Evolutionary conservation across 2,329 filamentous ascomycete genomes (phyloP).

Genomic region (Nannizzia gypsea): DNA sequence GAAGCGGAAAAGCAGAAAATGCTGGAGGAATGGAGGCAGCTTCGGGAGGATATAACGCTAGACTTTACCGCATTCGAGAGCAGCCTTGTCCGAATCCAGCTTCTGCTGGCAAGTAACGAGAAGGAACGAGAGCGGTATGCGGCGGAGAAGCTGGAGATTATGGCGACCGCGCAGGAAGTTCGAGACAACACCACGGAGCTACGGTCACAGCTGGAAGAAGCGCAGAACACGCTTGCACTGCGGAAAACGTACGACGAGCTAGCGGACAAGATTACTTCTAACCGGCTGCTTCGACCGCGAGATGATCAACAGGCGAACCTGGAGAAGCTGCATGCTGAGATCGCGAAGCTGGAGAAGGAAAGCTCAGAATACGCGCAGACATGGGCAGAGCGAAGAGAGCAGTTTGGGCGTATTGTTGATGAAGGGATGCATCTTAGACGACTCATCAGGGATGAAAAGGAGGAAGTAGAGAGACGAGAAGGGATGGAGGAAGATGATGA

Average conservation of each 20-base stretch:
- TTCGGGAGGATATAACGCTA: slow-evolving; percentile 71
- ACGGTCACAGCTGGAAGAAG: slow-evolving; percentile 61
- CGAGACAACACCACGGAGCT: slow-evolving; percentile 62
- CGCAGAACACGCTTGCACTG: slow-evolving; percentile 61
- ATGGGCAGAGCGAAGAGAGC: slow-evolving; percentile 72
- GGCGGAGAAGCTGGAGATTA: slow-evolving; percentile 65
- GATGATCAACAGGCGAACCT: slow-evolving; percentile 70
- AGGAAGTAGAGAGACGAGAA: slow-evolving; percentile 78
- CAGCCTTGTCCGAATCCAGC: slow-evolving; percentile 76
- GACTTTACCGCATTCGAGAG: slow-evolving; percentile 84
- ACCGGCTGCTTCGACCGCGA: slow-evolving; percentile 66
- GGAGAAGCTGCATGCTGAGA: slow-evolving; percentile 75
- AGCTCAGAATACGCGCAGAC: slow-evolving; percentile 68
- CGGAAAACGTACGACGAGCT: slow-evolving; percentile 80
- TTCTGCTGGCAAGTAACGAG: slow-evolving; percentile 70
- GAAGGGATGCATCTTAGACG: slow-evolving; percentile 78
- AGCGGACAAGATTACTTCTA: slow-evolving; percentile 74
- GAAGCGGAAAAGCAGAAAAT: slow-evolving; percentile 40
- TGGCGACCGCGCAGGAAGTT: slow-evolving; percentile 65
- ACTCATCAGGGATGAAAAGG: slow-evolving; percentile 87
- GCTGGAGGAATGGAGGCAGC: slow-evolving; percentile 49
- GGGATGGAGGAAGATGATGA: slow-evolving; percentile 59
- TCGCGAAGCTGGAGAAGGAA: slow-evolving; percentile 73
- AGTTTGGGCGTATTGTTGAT: slow-evolving; percentile 79
- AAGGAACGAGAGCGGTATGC: slow-evolving; percentile 75